Evolutionary conservation across 768 basidiomycete genomes (phyloP).

Genomic region (Tricholoma saponaceum): DNA sequence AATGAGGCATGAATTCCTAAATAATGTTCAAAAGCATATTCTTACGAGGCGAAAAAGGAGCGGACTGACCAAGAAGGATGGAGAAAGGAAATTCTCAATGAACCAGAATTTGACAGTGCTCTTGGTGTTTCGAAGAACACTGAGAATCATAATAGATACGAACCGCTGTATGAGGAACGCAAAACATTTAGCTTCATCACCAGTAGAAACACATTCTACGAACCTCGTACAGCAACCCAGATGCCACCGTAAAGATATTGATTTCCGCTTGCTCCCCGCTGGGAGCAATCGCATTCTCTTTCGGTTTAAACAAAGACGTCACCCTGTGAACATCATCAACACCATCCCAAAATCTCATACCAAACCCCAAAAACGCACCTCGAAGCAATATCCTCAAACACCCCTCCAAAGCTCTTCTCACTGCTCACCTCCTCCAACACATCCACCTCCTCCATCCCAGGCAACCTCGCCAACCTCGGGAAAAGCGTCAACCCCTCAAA

Average conservation of each 20-base stretch:
- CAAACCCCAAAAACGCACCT: slow-evolving; percentile 36
- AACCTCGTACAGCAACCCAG: slow-evolving; percentile 94
- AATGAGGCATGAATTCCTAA: slow-evolving; percentile 91
- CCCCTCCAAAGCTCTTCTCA: slow-evolving; percentile 27
- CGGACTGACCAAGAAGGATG: slow-evolving; percentile 80
- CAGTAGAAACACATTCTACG: slow-evolving; percentile 6
- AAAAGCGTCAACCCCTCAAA: slow-evolving; percentile 91
- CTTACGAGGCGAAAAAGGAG: neutral
- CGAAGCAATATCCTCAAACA: slow-evolving; percentile 46
- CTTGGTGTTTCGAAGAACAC: slow-evolving; percentile 91
- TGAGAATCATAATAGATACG: slow-evolving; percentile 96
- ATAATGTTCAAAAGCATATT: neutral
- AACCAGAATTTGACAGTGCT: slow-evolving; percentile 99
- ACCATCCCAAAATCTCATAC: slow-evolving; percentile 4
- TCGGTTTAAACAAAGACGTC: slow-evolving; percentile 39
- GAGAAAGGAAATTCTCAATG: slow-evolving; percentile 98
- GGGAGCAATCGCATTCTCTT: slow-evolving; percentile 19
- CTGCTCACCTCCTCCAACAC: slow-evolving; percentile 54
- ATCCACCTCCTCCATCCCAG: slow-evolving; percentile 80
- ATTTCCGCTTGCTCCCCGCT: slow-evolving; percentile 74
- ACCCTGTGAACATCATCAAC: slow-evolving; percentile 31
- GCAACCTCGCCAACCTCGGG: slow-evolving; percentile 64
- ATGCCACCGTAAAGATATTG: slow-evolving; percentile 99
- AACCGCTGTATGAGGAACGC: slow-evolving; percentile 60
- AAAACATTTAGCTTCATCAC: neutral